phyloP scores from a whole-genome alignment of 768 basidiomycete genomes.

The Coprinopsis cinerea region DNA sequence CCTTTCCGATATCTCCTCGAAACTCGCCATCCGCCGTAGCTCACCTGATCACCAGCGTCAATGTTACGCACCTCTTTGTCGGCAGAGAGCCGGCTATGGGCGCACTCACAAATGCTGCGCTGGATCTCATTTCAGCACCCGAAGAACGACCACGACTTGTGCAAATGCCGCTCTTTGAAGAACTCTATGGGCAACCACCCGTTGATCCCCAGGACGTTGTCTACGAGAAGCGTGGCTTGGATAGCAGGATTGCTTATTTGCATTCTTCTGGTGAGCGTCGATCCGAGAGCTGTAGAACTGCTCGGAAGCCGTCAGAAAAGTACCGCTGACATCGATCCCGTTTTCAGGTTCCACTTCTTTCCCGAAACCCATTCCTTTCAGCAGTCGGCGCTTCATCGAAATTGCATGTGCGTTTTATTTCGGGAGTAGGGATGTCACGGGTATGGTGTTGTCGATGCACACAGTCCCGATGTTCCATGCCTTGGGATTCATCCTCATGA shows the following conservation, averaged over 20 bases:
- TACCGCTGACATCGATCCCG: no score
- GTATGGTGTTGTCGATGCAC: not conserved
- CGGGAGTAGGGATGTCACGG: not conserved
- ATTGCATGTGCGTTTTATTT: slow-evolving; percentile 16
- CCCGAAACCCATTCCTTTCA: slow-evolving; percentile 19
- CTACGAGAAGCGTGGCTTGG: not conserved
- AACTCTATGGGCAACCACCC: not conserved
- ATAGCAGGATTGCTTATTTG: slow-evolving; percentile 12
- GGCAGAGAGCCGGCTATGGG: slow-evolving; percentile 18
- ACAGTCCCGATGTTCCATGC: not conserved
- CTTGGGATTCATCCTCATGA: slow-evolving; percentile 6
- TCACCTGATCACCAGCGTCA: slow-evolving; percentile 30
- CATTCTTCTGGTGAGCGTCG: slow-evolving; percentile 21
- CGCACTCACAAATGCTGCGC: slow-evolving; percentile 13
- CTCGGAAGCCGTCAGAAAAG: not conserved
- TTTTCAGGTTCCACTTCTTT: slow-evolving; percentile 21
- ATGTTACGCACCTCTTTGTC: slow-evolving; percentile 20
- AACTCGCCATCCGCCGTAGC: slow-evolving; percentile 43
- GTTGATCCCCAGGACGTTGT: not conserved
- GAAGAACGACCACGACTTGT: not conserved
- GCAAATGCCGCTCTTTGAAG: slow-evolving; percentile 5
- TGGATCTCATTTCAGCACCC: slow-evolving; percentile 3
- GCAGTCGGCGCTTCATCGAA: slow-evolving; percentile 9
- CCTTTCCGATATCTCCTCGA: slow-evolving; percentile 34
- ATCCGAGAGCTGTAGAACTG: not conserved